Evolutionary conservation across 768 basidiomycete species (phyloP).

Genomic region (Pleurotus cornucopiae): DNA sequence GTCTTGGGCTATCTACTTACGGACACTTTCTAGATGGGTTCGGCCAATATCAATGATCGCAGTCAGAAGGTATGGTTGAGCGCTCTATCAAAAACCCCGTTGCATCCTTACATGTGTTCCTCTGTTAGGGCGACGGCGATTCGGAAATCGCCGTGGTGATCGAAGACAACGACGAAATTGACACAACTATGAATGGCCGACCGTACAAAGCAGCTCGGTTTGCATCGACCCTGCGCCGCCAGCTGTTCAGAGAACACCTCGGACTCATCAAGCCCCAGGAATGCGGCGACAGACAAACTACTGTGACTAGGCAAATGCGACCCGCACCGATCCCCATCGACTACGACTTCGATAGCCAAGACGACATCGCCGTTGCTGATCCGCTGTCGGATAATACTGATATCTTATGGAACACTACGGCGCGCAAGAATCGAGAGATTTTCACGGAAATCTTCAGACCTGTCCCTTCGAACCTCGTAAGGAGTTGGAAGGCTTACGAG

Average conservation of each 20-base stretch:
- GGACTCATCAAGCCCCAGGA: conserved; percentile 79
- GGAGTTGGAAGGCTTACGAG: conserved; percentile 75
- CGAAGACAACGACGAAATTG: conserved; percentile 80
- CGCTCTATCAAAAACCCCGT: background rate
- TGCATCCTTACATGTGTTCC: conserved; percentile 4
- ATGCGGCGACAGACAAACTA: conserved; percentile 27
- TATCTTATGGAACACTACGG: conserved; percentile 64
- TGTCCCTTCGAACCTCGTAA: conserved; percentile 81
- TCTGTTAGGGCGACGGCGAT: conserved; percentile 76
- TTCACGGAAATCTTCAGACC: conserved; percentile 85
- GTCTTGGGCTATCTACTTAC: background rate
- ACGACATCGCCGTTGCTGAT: conserved; percentile 73
- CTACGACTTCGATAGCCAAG: conserved; percentile 54
- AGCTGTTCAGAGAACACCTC: conserved; percentile 84
- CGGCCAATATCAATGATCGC: conserved; percentile 89
- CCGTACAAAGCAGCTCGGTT: conserved; percentile 73
- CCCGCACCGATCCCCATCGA: conserved; percentile 70
- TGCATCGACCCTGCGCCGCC: conserved; percentile 78
- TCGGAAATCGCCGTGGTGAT: conserved; percentile 93
- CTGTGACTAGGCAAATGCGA: conserved; percentile 65
- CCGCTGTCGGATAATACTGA: conserved; percentile 63
- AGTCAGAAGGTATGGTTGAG: conserved; percentile 56
- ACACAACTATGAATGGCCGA: conserved; percentile 73
- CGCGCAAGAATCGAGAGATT: conserved; percentile 75
- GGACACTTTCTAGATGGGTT: conserved; percentile 64